These are phyloP conservation scores for Ciborinia camelliae DNA, from an alignment of 2,329 filamentous ascomycete genomes.

Conservation along the genomic window DNA sequence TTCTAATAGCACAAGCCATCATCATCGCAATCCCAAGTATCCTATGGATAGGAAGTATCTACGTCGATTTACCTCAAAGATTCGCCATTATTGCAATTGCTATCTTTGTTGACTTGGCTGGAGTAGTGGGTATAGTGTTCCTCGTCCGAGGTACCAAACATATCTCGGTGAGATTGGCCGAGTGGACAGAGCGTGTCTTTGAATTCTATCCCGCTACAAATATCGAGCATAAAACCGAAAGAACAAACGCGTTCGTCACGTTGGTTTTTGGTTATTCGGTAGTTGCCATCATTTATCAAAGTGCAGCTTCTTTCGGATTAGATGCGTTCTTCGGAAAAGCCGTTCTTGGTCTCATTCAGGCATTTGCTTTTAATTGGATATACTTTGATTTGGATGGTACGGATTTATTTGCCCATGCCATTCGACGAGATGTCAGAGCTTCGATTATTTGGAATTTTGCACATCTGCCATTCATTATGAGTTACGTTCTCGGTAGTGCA, in stretches of 20 bases:
- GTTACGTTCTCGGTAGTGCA: constrained; percentile 57
- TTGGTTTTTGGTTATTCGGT: constrained; percentile 64
- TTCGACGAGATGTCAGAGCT: constrained; percentile 48
- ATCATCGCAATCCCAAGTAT: constrained; percentile 47
- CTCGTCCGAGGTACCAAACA: constrained; percentile 39
- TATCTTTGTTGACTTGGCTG: constrained; percentile 52
- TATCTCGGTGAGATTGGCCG: constrained; percentile 27
- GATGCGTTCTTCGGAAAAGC: constrained; percentile 62
- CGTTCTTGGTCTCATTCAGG: constrained; percentile 54
- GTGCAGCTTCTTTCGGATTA: constrained; percentile 47
- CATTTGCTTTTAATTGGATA: constrained; percentile 59
- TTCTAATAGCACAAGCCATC: constrained; percentile 50
- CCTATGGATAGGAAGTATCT: constrained; percentile 59
- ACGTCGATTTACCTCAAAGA: constrained; percentile 52
- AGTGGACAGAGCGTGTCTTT: constrained; percentile 41
- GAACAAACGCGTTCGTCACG: constrained; percentile 62
- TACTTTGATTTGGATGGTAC: constrained; percentile 59
- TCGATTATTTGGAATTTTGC: constrained; percentile 52
- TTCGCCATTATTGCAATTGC: constrained; percentile 56
- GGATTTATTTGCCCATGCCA: constrained; percentile 58
- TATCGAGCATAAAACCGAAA: constrained; percentile 63
- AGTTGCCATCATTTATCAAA: constrained; percentile 59
- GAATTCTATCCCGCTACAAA: constrained; percentile 61
- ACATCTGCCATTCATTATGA: constrained; percentile 62
- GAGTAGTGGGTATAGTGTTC: constrained; percentile 43